Base-by-base conservation (phyloP, 2,329 filamentous ascomycete species). In the Epichloe uncinata region DNA sequence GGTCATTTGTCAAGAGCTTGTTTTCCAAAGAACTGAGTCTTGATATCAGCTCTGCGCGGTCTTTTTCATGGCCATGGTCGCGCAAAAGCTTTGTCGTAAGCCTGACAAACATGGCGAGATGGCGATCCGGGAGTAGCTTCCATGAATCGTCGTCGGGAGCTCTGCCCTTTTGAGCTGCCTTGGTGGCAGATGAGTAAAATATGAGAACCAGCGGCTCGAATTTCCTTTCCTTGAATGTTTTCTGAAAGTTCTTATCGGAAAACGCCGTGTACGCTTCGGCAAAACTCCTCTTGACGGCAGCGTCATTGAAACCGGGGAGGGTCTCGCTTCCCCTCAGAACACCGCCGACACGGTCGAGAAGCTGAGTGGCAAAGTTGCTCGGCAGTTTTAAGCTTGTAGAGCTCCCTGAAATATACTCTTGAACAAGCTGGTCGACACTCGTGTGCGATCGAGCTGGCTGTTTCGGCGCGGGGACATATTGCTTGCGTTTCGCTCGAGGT, bases 141-240 rank as follows among this genome's bases (percentile, higher is more conserved):
- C 88, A 96, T 48, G 80, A 79, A 63, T 95, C 88, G 65, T 97
- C 91, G 44, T 85, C 85, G 0, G 81, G 75, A 1, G 78, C 84
- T 78, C 64, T 87, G 58, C 58, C 87, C 66, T 85, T 60, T 60
- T 95, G 77, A 54, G 95, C 69, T 34, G 69, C 90, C 65, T 95
- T 94, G 43, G 88, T 95, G 6, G 93, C 90, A 55, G 87, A 85
- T 1, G 90, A 94, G 69, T 94, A 97, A 73, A 98, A 97, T 55
- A 97, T 96, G 57, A 98, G 75, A 47, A 98, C 81, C 47, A 97
- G 71, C 55, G 95, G 90, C 67, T 98, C 93, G 20, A 95, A 84
- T 61, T 91, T 84, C 54, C 91, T 80, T 66, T 96, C 91, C 69
- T 95, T 95, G 62, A 96, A 88, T 52, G 82, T 84, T 70, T 89